These are phyloP conservation scores for Leptographium procerum DNA, from an alignment of 2,329 filamentous ascomycete species.

Conservation along the genomic window DNA sequence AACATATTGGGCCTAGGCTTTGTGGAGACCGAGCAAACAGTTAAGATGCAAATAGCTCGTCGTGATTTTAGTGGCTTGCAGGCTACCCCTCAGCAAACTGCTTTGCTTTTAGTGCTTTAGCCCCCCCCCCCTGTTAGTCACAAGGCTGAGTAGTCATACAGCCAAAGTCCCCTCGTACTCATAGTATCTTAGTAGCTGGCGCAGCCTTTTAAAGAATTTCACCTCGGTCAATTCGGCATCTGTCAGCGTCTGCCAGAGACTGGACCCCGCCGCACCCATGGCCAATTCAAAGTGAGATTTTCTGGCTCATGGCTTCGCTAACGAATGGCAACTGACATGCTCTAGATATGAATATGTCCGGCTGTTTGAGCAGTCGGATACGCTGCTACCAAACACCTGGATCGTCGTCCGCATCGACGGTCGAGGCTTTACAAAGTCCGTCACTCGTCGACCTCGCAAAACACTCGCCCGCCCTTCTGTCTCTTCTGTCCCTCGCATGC, in stretches of 20 bases:
- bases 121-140: background rate
- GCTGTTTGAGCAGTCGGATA: slow-evolving; percentile 72
- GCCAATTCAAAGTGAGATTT: slow-evolving; percentile 18
- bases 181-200: too few species aligned
- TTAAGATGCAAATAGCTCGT: background rate
- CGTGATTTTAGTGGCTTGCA: background rate
- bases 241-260: background rate
- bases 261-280: slow-evolving; percentile 8
- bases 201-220: background rate
- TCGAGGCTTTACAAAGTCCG: slow-evolving; percentile 82
- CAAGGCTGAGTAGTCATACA: slow-evolving; percentile 1
- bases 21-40: background rate
- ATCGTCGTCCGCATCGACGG: slow-evolving; percentile 91
- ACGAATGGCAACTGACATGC: background rate
- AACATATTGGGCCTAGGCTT: background rate
- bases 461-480: background rate
- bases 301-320: slow-evolving; percentile 22
- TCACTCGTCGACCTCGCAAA: background rate
- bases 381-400: slow-evolving; percentile 82
- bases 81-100: background rate
- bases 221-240: background rate
- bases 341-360: slow-evolving; percentile 81
- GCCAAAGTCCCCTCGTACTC: too few species aligned
- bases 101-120: background rate
- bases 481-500: too few species aligned